Evolutionary conservation across 2,329 filamentous ascomycete species (phyloP).

Genomic region (Hirsutella thompsonii): DNA sequence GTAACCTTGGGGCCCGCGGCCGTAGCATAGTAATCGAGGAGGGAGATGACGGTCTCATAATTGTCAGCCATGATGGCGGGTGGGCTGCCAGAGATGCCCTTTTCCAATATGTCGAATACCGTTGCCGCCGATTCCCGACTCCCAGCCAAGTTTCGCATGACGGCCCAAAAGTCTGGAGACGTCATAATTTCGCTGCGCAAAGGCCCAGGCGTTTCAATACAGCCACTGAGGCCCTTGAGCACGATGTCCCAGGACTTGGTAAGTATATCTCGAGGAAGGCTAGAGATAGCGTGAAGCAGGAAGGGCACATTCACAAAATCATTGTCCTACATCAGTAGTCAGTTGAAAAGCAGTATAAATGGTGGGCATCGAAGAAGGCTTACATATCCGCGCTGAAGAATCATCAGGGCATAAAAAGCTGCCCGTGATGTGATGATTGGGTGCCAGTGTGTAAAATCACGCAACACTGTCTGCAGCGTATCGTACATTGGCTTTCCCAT

Average conservation of each 20-base stretch:
- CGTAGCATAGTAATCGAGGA: constrained; percentile 83
- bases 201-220: constrained; percentile 64
- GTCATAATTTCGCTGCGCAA: constrained; percentile 88
- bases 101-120: constrained; percentile 81
- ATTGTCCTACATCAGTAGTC: constrained; percentile 47
- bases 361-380: constrained; percentile 21
- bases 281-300: constrained; percentile 81
- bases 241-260: constrained; percentile 65
- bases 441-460: constrained; percentile 69
- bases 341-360: constrained; percentile 4
- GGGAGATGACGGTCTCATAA: constrained; percentile 73
- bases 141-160: constrained; percentile 62
- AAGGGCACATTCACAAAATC: constrained; percentile 88
- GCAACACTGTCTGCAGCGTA: constrained; percentile 66
- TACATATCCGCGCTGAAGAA: constrained; percentile 78
- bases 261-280: constrained; percentile 65
- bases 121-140: constrained; percentile 58
- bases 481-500: constrained; percentile 73
- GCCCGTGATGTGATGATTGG: constrained; percentile 72
- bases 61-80: constrained; percentile 89
- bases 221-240: constrained; percentile 65
- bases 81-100: constrained; percentile 58
- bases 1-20: constrained; percentile 61
- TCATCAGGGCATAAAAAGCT: constrained; percentile 72
- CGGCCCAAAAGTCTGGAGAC: constrained; percentile 94